Evolutionary conservation across 768 basidiomycete genomes (phyloP), one percentile per base, ranked within the genome.

Genomic region (Lactifluus pinguis): DNA sequence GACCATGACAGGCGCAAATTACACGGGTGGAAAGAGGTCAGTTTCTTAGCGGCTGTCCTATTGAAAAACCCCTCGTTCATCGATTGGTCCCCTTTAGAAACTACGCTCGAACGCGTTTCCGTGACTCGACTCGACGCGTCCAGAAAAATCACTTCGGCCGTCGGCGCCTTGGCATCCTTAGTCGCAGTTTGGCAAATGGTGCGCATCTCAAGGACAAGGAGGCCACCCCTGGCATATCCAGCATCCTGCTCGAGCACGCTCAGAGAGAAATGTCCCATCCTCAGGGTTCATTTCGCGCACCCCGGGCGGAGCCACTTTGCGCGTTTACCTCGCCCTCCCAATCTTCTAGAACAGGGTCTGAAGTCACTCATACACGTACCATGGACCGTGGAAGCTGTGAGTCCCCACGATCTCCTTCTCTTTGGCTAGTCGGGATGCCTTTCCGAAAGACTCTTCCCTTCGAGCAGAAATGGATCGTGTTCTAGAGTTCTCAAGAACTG

Each of bases 71-170:
- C 25, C 11, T 54, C 30, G 30, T 50, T 15, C 6, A 30, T 13
- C 14, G 14, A 10, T 19, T 39, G 19, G 15, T 25, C 8, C 14
- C 44, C 17, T 51, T 61, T 38, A 66, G 65, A 38, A 65, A 65
- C 48, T 47, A 53, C 14, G 65, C 63, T 17, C 60, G 61, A 47
- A 56, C 65, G 5, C 63, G 65, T 17, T 65, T 61, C 30, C 59
- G 59, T 14, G 60, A 66, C n/a, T 55, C 55, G 14, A 52, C 51
- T 29, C 55, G 63, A 21, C 65, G 65, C 14, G 51, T 44, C 32
- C 59, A 65, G 39, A 66, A 65, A 53, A 55, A 53, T 19, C 65
- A 66, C 54, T 66, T 66, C 17, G 63, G 65, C n/a, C 60, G 57
- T 32, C 51, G 55, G 32, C 62, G 65, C 3, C 53, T 61, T 19